These are phyloP conservation scores for Xylariaceae sp. DNA, from an alignment of 2,329 filamentous ascomycete genomes.

Conservation along the genomic window DNA sequence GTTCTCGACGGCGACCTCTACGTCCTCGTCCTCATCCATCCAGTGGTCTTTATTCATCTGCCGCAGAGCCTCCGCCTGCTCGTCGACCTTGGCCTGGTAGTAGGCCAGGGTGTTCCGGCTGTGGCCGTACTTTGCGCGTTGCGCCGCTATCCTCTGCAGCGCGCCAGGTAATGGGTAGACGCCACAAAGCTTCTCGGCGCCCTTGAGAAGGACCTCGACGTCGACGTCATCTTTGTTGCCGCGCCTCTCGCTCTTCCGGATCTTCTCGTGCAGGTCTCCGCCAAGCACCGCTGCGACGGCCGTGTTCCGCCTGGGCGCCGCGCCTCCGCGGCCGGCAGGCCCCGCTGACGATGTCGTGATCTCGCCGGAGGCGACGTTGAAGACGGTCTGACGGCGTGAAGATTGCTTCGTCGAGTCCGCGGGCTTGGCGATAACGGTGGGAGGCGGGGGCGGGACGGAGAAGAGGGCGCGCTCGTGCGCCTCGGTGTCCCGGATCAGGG, in stretches of 20 bases:
- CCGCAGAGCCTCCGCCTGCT: conserved; percentile 69
- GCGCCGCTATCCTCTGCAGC: conserved; percentile 64
- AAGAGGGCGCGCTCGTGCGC: conserved; percentile 91
- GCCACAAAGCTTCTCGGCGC: conserved; percentile 82
- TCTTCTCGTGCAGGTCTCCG: conserved; percentile 76
- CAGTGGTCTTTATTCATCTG: conserved; percentile 63
- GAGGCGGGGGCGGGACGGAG: conserved; percentile 70
- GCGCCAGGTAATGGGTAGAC: conserved; percentile 84
- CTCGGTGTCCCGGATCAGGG: conserved; percentile 91
- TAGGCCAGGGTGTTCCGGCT: conserved; percentile 69
- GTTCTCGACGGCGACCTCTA: conserved; percentile 38
- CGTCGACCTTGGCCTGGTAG: conserved; percentile 73
- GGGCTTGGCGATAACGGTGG: conserved; percentile 39
- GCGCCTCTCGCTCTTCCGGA: conserved; percentile 53
- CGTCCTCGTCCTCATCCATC: conserved; percentile 48
- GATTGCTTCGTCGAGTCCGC: conserved; percentile 42
- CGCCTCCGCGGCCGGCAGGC: conserved; percentile 39
- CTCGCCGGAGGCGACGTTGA: conserved; percentile 59
- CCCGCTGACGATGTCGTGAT: conserved; percentile 51
- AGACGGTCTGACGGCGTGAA: conserved; percentile 56
- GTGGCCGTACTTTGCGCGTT: conserved; percentile 66
- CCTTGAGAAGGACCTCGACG: conserved; percentile 75
- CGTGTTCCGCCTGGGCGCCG: conserved; percentile 63
- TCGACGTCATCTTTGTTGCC: conserved; percentile 66
- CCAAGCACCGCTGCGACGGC: conserved; percentile 88